Conservation (phyloP, 164 flowering plant genomes). For the Macadamia tetraphylla region DNA sequence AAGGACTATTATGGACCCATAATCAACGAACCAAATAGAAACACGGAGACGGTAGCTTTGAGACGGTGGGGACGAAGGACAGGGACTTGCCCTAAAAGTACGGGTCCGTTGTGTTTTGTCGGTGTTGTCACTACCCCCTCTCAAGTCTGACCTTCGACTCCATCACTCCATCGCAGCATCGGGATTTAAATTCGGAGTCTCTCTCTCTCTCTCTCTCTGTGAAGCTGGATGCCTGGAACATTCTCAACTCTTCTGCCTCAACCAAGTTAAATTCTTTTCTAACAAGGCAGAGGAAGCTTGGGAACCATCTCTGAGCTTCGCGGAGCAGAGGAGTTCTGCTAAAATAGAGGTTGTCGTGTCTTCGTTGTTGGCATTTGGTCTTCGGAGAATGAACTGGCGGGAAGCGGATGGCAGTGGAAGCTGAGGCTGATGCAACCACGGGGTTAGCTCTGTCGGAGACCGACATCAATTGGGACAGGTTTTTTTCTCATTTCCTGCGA, state of each 20-base stretch:
- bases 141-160: too few relatives aligned
- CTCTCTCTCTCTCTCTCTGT: too few relatives aligned
- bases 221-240: background rate
- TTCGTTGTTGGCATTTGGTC: background rate
- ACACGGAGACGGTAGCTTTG: too few relatives aligned
- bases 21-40: too few relatives aligned
- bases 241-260: background rate
- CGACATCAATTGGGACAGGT: slow-evolving; percentile 81
- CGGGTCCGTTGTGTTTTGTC: too few relatives aligned
- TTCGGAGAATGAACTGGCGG: slow-evolving; percentile 8
- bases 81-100: too few relatives aligned
- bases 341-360: background rate
- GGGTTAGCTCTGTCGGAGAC: slow-evolving; percentile 56
- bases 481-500: background rate
- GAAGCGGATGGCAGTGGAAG: slow-evolving; percentile 36
- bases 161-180: too few relatives aligned
- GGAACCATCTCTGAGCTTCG: background rate
- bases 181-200: too few relatives aligned
- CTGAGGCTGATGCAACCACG: slow-evolving; percentile 43
- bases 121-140: too few relatives aligned
- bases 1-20: too few relatives aligned
- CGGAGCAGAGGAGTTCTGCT: background rate
- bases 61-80: too few relatives aligned
- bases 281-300: background rate
- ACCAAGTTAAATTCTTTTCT: background rate